Evolutionary conservation across 2,329 filamentous ascomycete species (phyloP), one percentile per base, ranked within the genome.

Genomic region (Colletotrichum sansevieriae): DNA sequence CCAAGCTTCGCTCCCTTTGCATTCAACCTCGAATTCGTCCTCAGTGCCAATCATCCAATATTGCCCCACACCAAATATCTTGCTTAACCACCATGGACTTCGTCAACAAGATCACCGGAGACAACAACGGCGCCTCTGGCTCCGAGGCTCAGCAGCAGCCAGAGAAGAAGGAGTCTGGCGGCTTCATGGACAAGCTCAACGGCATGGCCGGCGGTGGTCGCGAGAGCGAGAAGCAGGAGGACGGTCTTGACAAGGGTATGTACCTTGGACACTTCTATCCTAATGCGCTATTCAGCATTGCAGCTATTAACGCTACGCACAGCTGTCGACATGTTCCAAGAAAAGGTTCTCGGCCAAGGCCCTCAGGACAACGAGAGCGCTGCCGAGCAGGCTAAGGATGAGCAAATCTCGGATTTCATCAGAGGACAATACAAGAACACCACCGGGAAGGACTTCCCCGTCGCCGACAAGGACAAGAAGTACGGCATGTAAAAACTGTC

Each of bases 351-450:
- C 15, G 89, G 89, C 43, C 83, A 89, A 72, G 93, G 93, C 18
- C 76, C 87, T 54, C 93, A 96, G 82, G 83, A 87, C 81, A 92
- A 93, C 77, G 91, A 91, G 79, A 84, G 79, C 58, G 93, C 93
- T 5, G 76, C 89, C 20, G 93, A 97, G 81, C 93, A 97, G 81
- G 91, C 91, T 74, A 95, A 95, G 83, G 93, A 96, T 77, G 91
- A 93, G 79, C 84, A 91, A 77, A 92, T 95, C 73, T 89, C 88
- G 33, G 91, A 94, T 77, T 90, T 87, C 78, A 88, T 95, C 73
- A 88, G 92, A 43, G 80, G 79, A 47, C 83, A 91, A n/a, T 39
- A 55, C 85, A 94, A 93, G 85, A 81, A 74, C 54, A 76, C 81
- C 0, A 91, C 90, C 0, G 93, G 93, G 67, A 88, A 81, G 6